Evolutionary conservation across 2,329 filamentous ascomycete species (phyloP).

Genomic region (Orbilia quercus): DNA sequence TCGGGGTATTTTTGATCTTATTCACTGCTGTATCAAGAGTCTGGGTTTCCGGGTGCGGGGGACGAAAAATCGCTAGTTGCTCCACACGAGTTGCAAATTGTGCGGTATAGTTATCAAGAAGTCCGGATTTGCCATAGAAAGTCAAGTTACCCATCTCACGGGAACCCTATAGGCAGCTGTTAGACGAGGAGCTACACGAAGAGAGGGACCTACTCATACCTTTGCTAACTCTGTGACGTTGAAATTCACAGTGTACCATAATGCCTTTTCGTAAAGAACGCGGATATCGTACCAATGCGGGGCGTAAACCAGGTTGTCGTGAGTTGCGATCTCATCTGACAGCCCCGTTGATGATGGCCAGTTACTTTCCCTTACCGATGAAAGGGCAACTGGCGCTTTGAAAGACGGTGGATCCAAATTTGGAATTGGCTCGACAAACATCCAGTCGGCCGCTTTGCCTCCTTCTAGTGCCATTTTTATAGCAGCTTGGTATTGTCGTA

Average conservation of each 20-base stretch:
- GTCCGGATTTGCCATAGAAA: conserved; percentile 63
- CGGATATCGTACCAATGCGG: conserved; percentile 66
- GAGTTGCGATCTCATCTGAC: conserved; percentile 60
- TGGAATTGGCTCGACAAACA: conserved; percentile 64
- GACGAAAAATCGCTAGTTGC: conserved; percentile 61
- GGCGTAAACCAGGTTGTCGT: conserved; percentile 63
- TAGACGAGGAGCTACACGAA: background rate
- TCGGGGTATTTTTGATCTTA: conserved; percentile 59
- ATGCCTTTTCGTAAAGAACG: conserved; percentile 64
- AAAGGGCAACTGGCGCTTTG: conserved; percentile 55
- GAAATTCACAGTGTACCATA: conserved; percentile 64
- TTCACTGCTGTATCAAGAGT: conserved; percentile 37
- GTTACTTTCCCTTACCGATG: conserved; percentile 59
- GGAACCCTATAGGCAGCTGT: conserved; percentile 54
- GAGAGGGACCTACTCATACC: conserved; percentile 1
- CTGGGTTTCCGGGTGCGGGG: conserved; percentile 49
- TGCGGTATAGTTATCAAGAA: conserved; percentile 63
- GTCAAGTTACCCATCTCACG: conserved; percentile 59
- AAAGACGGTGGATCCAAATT: conserved; percentile 65
- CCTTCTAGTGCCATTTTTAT: conserved; percentile 62
- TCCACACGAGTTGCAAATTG: conserved; percentile 63
- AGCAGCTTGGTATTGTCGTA: conserved; percentile 61
- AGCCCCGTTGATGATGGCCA: conserved; percentile 58
- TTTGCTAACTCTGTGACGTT: conserved; percentile 63
- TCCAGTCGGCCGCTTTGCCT: conserved; percentile 60